Conservation (phyloP, 2,329 filamentous ascomycete genomes). For the Bisporella sp. region DNA sequence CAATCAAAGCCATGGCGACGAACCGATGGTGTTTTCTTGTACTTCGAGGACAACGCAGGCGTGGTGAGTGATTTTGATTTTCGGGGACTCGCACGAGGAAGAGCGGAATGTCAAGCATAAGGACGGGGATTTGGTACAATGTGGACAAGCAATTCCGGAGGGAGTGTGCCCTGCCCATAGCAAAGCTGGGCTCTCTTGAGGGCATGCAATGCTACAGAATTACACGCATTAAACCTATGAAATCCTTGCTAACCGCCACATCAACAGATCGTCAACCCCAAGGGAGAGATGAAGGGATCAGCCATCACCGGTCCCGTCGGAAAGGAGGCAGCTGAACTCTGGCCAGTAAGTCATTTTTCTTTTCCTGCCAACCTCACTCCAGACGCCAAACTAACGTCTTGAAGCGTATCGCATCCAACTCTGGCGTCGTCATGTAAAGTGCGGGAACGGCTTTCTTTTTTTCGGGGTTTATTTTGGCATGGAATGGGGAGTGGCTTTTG, state of each 20-base stretch:
- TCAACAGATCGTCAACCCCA: constrained; percentile 93
- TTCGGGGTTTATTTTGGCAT: constrained; percentile 21
- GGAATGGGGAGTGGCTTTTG: constrained; percentile 14
- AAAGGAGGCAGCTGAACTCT: constrained; percentile 99
- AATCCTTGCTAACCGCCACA: constrained; percentile 29
- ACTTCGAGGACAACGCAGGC: constrained; percentile 99
- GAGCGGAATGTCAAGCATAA: background rate
- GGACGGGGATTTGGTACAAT: background rate
- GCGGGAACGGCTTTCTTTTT: constrained; percentile 11
- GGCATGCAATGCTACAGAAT: constrained; percentile 1
- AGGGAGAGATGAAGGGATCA: constrained; percentile 99
- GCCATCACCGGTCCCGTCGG: constrained; percentile 98
- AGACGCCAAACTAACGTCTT: constrained; percentile 23
- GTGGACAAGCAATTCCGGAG: too few species aligned
- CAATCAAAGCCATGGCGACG: constrained; percentile 99
- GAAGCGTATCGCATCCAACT: constrained; percentile 99
- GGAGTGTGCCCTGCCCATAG: too few species aligned
- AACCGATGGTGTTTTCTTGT: constrained; percentile 96
- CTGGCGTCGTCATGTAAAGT: constrained; percentile 98
- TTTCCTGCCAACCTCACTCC: constrained; percentile 17
- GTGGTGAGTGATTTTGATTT: constrained; percentile 59
- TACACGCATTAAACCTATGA: background rate
- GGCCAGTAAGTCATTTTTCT: constrained; percentile 66
- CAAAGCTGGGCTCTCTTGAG: background rate
- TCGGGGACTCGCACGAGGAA: background rate